phyloP scores from a whole-genome alignment of 148 eudicot genomes.

The Camellia japonica region DNA sequence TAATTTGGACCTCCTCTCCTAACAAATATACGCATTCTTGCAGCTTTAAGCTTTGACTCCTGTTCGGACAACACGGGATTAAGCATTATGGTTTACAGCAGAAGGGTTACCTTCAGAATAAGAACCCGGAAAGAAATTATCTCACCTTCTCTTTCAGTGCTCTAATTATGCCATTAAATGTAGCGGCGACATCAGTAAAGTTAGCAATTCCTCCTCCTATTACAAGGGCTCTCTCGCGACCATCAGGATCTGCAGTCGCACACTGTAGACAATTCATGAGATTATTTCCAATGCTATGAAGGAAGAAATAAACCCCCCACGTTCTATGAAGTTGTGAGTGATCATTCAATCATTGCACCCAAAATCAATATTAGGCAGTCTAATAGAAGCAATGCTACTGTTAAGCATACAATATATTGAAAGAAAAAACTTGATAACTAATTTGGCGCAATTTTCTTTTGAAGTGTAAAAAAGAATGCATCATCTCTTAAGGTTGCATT shows the following conservation, averaged over 20 bases:
- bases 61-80: conserved; percentile 13
- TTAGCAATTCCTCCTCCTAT: conserved; percentile 98
- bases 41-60: conserved; percentile 94
- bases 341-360: not conserved
- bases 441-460: not conserved
- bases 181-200: conserved; percentile 97
- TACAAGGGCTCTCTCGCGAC: conserved; percentile 82
- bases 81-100: not conserved
- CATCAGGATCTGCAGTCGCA: conserved; percentile 95
- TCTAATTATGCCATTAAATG: conserved; percentile 77
- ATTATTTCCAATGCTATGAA: not conserved
- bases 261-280: conserved; percentile 49
- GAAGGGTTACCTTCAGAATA: not conserved
- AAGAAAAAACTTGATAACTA: not conserved
- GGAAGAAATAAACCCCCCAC: not conserved
- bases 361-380: not conserved
- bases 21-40: conserved; percentile 83
- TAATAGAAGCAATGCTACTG: not conserved
- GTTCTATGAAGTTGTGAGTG: not conserved
- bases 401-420: not conserved
- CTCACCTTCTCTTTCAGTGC: conserved; percentile 60
- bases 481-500: not conserved
- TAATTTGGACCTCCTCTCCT: conserved; percentile 99
- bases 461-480: not conserved
- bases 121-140: not conserved